Percentiles rank a stretch among this genome's conserved stretches.
phyloP scores from a whole-genome alignment of 257 asterid species.

The Lavandula angustifolia region DNA sequence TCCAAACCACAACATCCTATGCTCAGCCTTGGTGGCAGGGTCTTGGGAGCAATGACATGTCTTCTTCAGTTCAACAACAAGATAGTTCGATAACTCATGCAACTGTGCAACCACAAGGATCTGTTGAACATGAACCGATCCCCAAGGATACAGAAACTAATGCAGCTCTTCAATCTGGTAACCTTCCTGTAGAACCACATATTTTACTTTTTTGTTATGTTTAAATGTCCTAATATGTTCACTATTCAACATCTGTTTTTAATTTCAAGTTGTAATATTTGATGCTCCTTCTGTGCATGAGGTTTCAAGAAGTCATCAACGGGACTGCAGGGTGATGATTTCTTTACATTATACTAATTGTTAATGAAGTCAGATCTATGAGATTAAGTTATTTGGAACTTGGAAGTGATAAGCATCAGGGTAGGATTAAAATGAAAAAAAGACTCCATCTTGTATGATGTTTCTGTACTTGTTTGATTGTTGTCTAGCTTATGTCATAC shows the following conservation, averaged over 20 bases:
- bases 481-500: background rate
- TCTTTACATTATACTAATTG: background rate
- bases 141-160: constrained; percentile 38
- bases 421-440: background rate
- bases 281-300: constrained; percentile 7
- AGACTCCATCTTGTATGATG: constrained; percentile 11
- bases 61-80: constrained; percentile 43
- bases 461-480: background rate
- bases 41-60: constrained; percentile 50
- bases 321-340: background rate
- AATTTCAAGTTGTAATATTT: constrained; percentile 10
- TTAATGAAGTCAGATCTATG: background rate
- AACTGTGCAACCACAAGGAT: constrained; percentile 35
- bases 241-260: background rate
- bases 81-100: constrained; percentile 37
- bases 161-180: constrained; percentile 52
- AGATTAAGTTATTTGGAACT: constrained; percentile 15
- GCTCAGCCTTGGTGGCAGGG: constrained; percentile 79
- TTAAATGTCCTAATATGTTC: constrained; percentile 2
- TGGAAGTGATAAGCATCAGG: background rate
- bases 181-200: constrained; percentile 17
- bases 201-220: background rate
- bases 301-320: background rate
- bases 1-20: constrained; percentile 44
- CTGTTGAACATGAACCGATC: constrained; percentile 44